These are phyloP conservation scores for Straminergon stramineum DNA, from an alignment of 225 moss, liverwort and hornwort genomes.

Conservation along the genomic window DNA sequence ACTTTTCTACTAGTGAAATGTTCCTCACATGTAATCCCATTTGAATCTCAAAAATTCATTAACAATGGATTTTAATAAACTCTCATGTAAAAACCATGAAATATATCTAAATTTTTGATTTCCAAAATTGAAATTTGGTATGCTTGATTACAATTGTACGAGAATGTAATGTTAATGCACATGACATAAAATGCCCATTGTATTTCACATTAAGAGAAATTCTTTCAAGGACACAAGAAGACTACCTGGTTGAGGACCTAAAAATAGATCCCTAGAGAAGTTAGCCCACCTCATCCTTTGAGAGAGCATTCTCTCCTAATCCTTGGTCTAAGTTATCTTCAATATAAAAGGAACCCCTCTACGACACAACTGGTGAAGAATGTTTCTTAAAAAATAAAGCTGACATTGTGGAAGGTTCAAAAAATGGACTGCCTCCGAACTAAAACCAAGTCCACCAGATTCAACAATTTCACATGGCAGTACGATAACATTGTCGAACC, in stretches of 20 bases:
- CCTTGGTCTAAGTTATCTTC: neutral
- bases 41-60: neutral
- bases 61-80: too few species aligned
- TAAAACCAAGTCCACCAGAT: neutral
- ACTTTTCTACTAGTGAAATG: neutral
- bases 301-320: neutral
- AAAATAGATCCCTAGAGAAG: neutral
- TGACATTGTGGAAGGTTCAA: neutral
- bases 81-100: neutral
- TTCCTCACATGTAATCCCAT: neutral
- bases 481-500: neutral
- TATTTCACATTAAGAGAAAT: neutral
- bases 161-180: neutral
- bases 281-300: neutral
- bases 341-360: neutral
- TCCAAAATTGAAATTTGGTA: neutral
- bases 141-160: neutral
- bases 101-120: neutral
- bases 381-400: neutral
- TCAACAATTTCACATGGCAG: neutral
- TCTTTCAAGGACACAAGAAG: neutral
- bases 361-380: neutral
- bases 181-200: neutral
- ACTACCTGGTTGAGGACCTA: neutral
- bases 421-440: neutral